Evolutionary conservation across 495 filamentous ascomycete species (phyloP), one percentile per base, ranked within the genome.

Genomic region (Pyrenula massariospora): DNA sequence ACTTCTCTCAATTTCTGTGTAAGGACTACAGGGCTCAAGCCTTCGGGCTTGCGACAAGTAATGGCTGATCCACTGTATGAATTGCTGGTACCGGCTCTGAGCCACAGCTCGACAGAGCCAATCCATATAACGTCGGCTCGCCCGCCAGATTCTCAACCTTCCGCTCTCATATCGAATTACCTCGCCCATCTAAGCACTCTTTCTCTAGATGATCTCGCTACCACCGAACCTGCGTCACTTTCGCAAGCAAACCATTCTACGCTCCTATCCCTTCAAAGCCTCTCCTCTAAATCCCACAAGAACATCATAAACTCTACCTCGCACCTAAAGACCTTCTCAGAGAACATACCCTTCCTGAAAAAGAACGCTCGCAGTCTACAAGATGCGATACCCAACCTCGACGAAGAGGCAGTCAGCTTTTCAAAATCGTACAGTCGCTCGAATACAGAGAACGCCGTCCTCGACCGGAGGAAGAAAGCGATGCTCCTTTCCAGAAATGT

Each of bases 281-380:
- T 97, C 53, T 92, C 90, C 24, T 91, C 93, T 59, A 88, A 89
- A 59, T 96, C 93, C n/a, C 86, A 97, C 66, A 86, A 87, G 62
- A 74, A 88, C 47, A 84, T 97, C 58, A 88, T 97, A 60, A 75
- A 80, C 36, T 93, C 92, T 12, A 81, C 90, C 21, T 77, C 82
- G 59, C 84, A 88, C 62, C 81, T 97, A 56, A 79, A 85, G 0
- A 83, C 83, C 5, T 78, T 99, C 2, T 74, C 77, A 31, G 72
- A 73, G 8, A 77, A 81, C 11, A 75, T 96, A 10, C 86, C 89
- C 0, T 64, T 76, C n/a, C 72, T 97, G 48, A 78, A 79, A 22
- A 71, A 74, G 49, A 78, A 86, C 60, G 80, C 84, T 1, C 73
- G 74, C 36, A 73, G 84, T 50, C 77, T 97, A 11, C 83, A 83